phyloP scores from a whole-genome alignment of 1,284 basidiomycete species.

The Melampsora larici-populina region DNA sequence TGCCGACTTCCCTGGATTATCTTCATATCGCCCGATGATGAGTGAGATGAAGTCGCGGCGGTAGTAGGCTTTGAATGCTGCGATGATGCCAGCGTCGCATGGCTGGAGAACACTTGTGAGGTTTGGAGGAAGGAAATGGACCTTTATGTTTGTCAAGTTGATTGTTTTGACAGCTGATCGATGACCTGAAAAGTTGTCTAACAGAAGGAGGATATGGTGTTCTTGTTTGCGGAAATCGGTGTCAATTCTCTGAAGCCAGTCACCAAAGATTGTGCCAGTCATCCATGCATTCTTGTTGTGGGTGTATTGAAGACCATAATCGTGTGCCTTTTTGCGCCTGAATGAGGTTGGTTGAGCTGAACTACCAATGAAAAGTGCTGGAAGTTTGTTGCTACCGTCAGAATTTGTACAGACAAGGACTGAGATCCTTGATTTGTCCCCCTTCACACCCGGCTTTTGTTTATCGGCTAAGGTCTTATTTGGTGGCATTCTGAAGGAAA shows the following conservation, averaged over 20 bases:
- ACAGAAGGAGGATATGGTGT: constrained; percentile 50
- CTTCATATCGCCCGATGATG: too few species aligned
- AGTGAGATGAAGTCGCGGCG: constrained; percentile 45
- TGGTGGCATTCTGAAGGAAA: background rate
- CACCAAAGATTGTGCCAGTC: background rate
- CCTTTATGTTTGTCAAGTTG: too few species aligned
- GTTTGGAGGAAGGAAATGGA: constrained; percentile 53
- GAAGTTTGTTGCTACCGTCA: background rate
- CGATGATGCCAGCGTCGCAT: constrained; percentile 54
- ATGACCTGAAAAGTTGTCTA: constrained; percentile 55
- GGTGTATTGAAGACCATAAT: background rate
- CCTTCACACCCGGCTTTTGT: background rate
- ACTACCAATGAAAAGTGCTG: background rate
- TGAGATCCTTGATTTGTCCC: background rate
- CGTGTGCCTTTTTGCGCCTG: background rate
- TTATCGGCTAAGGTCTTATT: too few species aligned
- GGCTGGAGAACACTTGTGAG: constrained; percentile 52
- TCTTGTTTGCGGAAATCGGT: background rate
- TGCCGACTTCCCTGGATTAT: too few species aligned
- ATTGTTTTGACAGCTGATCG: constrained; percentile 45
- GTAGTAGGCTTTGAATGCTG: constrained; percentile 54
- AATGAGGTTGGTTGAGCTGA: background rate
- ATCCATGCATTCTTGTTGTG: background rate
- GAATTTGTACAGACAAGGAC: background rate
- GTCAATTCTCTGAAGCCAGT: background rate